These are phyloP conservation scores for Vanderwaltozyma tropicalis DNA, from an alignment of 805 yeast species.

Conservation along the genomic window DNA sequence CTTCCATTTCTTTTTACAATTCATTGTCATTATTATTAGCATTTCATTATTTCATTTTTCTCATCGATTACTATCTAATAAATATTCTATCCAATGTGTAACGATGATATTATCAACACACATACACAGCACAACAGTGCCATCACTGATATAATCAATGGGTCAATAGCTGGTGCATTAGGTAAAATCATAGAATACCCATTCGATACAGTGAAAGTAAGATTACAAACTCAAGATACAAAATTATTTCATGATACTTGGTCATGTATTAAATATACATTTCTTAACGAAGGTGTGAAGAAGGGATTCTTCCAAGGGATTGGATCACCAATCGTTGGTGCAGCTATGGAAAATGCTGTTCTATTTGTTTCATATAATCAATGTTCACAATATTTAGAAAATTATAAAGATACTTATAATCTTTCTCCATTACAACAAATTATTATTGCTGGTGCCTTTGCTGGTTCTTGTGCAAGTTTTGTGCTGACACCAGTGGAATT, in stretches of 20 bases:
- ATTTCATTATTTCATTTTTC: no score
- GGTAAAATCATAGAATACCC: constrained; percentile 88
- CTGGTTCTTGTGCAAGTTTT: constrained; percentile 76
- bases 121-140: constrained; percentile 17
- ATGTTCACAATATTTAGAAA: constrained; percentile 32
- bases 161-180: constrained; percentile 56
- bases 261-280: constrained; percentile 56
- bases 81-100: background rate
- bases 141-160: constrained; percentile 28
- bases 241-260: constrained; percentile 46
- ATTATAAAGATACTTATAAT: constrained; percentile 4
- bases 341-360: constrained; percentile 80
- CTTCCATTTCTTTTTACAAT: background rate
- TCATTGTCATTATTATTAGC: background rate
- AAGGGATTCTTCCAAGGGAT: constrained; percentile 72
- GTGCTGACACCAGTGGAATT: constrained; percentile 88
- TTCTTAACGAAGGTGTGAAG: constrained; percentile 54
- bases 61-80: no score
- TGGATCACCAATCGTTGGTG: constrained; percentile 76
- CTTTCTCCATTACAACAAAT: constrained; percentile 35
- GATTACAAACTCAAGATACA: constrained; percentile 69
- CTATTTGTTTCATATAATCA: constrained; percentile 57
- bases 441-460: constrained; percentile 62
- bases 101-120: background rate
- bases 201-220: constrained; percentile 83